Evolutionary conservation across 208 protist genomes (phyloP).

Genomic region (Herpetomonas samuelpessoai): DNA sequence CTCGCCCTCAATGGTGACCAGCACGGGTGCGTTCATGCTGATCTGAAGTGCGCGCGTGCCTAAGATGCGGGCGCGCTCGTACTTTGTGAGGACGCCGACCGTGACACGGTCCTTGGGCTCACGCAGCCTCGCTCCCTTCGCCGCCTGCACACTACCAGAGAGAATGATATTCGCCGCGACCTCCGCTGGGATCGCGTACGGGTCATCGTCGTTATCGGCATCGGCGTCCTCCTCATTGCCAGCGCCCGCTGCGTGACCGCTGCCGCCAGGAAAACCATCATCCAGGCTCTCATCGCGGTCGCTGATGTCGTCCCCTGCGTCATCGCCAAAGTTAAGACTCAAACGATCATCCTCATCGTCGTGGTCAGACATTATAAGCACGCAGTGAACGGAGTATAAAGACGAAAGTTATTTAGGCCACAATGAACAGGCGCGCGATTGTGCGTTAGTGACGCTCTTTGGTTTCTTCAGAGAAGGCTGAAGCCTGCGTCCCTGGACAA

Average conservation of each 20-base stretch:
- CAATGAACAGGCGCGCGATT: too few species aligned
- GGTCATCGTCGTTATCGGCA: slow-evolving; percentile 32
- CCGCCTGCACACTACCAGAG: slow-evolving; percentile 41
- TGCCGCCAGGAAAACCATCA: slow-evolving; percentile 3
- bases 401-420: too few species aligned
- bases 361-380: slow-evolving; percentile 57
- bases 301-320: slow-evolving; percentile 26
- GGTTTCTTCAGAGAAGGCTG: too few species aligned
- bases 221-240: slow-evolving; percentile 13
- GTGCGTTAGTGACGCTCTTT: too few species aligned
- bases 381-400: too few species aligned
- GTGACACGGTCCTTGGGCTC: slow-evolving; percentile 86
- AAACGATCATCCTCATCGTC: slow-evolving; percentile 58
- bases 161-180: slow-evolving; percentile 49
- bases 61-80: slow-evolving; percentile 97
- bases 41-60: slow-evolving; percentile 99
- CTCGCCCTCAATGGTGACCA: slow-evolving; percentile 96
- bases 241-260: not conserved
- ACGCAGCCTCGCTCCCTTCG: slow-evolving; percentile 36
- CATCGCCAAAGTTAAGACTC: slow-evolving; percentile 51
- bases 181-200: slow-evolving; percentile 37
- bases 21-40: slow-evolving; percentile 97
- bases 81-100: slow-evolving; percentile 98
- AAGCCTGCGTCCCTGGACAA: too few species aligned
- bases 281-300: slow-evolving; percentile 5